Conservation (phyloP, 495 filamentous ascomycete species). For the Daldinia childiae region DNA sequence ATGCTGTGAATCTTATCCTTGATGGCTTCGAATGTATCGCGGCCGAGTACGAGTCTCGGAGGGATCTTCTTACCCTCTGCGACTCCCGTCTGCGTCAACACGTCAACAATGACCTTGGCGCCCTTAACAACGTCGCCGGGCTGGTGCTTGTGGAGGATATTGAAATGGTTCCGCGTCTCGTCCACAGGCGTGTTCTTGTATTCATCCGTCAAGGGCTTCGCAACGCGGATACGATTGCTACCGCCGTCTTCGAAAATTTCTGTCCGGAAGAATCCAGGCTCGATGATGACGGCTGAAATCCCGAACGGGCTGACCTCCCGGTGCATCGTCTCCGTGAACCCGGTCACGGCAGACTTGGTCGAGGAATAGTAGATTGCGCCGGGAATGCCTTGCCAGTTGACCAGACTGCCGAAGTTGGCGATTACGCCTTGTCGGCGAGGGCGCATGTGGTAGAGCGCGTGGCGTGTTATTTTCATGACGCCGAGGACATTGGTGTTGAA, state of each 20-base stretch:
- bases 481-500: conserved; percentile 64
- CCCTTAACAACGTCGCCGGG: conserved; percentile 58
- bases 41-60: conserved; percentile 47
- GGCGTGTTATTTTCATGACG: conserved; percentile 53
- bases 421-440: conserved; percentile 51
- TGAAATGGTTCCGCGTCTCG: conserved; percentile 33
- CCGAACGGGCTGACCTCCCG: conserved; percentile 56
- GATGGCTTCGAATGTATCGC: conserved; percentile 46
- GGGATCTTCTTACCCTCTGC: conserved; percentile 48
- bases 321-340: conserved; percentile 52
- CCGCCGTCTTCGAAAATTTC: conserved; percentile 41
- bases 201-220: conserved; percentile 31
- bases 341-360: conserved; percentile 57
- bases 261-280: conserved; percentile 60
- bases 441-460: conserved; percentile 56
- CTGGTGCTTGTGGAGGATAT: conserved; percentile 48
- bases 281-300: conserved; percentile 56
- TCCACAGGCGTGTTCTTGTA: conserved; percentile 44
- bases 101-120: conserved; percentile 57
- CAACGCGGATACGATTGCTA: conserved; percentile 39
- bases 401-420: conserved; percentile 58
- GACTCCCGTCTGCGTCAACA: conserved; percentile 52
- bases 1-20: conserved; percentile 47
- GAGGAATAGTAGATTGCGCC: conserved; percentile 53
- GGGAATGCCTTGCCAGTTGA: conserved; percentile 47